Evolutionary conservation across 2,329 filamentous ascomycete species (phyloP).

Genomic region (Huntiella decipiens): DNA sequence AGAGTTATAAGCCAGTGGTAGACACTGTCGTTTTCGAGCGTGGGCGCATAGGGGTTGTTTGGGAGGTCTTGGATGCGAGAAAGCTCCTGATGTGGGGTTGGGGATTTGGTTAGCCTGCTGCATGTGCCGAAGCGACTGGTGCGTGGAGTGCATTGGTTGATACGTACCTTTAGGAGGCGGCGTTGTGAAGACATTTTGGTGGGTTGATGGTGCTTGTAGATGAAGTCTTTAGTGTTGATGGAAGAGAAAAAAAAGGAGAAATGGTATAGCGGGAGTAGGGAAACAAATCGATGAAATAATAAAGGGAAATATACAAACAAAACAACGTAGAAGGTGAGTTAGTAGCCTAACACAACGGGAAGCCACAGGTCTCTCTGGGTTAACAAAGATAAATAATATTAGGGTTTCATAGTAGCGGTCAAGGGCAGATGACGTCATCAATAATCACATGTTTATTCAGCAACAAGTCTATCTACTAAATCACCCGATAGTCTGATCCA

Average conservation of each 20-base stretch:
- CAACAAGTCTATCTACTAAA: neutral
- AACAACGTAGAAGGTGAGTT: neutral
- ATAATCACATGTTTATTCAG: neutral
- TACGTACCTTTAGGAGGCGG: conserved; percentile 25
- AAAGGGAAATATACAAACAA: neutral
- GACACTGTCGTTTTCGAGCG: conserved; percentile 17
- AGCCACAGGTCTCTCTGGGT: neutral
- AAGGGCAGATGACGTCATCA: neutral
- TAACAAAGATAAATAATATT: neutral
- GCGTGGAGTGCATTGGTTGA: neutral
- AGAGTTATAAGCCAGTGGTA: conserved; percentile 34
- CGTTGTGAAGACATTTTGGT: neutral
- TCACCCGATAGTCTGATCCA: conserved; percentile 6
- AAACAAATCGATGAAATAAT: neutral
- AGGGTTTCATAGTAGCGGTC: neutral
- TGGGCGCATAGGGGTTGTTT: conserved; percentile 28
- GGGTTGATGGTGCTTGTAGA: neutral
- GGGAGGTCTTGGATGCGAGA: conserved; percentile 28
- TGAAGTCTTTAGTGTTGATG: neutral
- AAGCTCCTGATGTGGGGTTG: conserved; percentile 27
- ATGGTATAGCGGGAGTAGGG: no score
- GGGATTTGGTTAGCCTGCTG: conserved; percentile 1
- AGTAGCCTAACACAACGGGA: neutral
- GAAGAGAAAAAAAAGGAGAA: neutral
- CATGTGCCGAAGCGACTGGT: neutral